Conservation (phyloP, 2,329 filamentous ascomycete species). For the Ilyonectria sp. region DNA sequence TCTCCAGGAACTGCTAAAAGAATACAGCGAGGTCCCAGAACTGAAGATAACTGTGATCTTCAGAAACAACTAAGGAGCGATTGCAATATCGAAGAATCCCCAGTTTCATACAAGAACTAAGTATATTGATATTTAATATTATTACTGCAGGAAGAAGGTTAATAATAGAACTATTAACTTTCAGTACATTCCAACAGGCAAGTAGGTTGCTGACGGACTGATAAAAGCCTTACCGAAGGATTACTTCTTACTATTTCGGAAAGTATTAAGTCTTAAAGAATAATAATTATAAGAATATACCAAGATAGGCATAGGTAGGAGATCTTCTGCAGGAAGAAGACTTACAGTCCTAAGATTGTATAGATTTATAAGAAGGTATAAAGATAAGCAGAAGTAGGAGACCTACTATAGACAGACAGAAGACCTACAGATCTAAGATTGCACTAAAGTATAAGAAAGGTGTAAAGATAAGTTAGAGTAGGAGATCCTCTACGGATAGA, state of each 20-base stretch:
- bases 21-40: not conserved
- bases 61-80: slow-evolving; percentile 3
- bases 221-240: not conserved
- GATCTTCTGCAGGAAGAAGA: too few species aligned
- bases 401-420: too few species aligned
- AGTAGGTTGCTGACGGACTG: not conserved
- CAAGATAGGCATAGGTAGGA: too few species aligned
- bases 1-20: not conserved
- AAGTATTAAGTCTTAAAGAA: not conserved
- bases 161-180: not conserved
- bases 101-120: not conserved
- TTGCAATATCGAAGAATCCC: slow-evolving; percentile 2
- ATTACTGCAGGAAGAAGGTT: not conserved
- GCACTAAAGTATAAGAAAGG: too few species aligned
- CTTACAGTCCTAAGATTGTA: too few species aligned
- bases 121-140: not conserved
- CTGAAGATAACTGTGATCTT: not conserved
- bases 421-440: too few species aligned
- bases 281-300: not conserved
- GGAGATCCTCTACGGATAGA: too few species aligned
- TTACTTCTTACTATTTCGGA: not conserved
- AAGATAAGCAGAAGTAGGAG: too few species aligned
- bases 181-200: not conserved
- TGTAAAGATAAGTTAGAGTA: too few species aligned
- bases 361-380: too few species aligned